Evolutionary conservation across 1,284 basidiomycete species (phyloP), one percentile per base, ranked within the genome.

Genomic region (Fomitopsis palustris): DNA sequence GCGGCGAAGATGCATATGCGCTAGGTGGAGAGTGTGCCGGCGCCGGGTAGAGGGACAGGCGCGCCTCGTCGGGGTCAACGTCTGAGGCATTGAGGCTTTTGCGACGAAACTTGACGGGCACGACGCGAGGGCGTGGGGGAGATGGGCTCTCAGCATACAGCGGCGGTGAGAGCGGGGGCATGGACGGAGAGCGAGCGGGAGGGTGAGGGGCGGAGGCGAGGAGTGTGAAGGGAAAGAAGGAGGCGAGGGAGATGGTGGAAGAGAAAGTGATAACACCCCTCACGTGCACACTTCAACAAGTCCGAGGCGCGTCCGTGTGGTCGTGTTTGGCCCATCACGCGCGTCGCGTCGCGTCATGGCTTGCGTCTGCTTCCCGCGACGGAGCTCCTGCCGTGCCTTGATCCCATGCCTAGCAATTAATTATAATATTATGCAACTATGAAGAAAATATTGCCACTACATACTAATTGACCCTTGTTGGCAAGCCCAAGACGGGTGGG

Each of bases 231-330:
- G 35, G 9, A 52, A 51, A 57, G 37, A 27, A 39, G 35, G 17
- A 31, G 27, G 25, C 23, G 45, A 29, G 16, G 43, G 10, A 54
- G 51, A 47, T 33, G 43, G 42, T 39, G 55, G 61, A 55, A 43
- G 49, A 35, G 25, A 47, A 47, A 56, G 27, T 39, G 38, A 41
- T 47, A 54, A 53, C 57, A 10, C 10, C 5, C 35, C 55, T 59
- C 65, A 62, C 65, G 63, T 60, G 61, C 19, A 12, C 19, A 16
- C 17, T 53, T 62, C 65, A 67, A 66, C 67, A 63, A 55, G 62
- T n/a, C n/a, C n/a, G 49, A 52, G 52, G 37, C 67, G 65, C 64
- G 67, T 66, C 64, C 64, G 64, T 65, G 59, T 68, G 65, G 3
- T 16, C 25, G n/a, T 68, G 57, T 65, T 68, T 65, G 61, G 25